Evolutionary conservation across 805 yeast species (phyloP).

Genomic region (Cyberlindnera veronae): DNA sequence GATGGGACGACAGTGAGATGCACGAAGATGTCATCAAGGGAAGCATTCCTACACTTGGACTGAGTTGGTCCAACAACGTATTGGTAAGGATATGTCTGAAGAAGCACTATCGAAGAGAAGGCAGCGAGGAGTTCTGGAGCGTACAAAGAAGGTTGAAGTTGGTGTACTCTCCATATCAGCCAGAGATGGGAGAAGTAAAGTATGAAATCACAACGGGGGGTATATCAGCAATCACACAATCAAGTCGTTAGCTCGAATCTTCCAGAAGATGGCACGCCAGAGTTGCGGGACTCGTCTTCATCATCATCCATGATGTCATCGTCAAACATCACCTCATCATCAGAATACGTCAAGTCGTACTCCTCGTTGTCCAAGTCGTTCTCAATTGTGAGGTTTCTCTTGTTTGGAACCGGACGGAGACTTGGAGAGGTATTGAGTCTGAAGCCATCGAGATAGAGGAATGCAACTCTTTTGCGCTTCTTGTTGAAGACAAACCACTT

Average conservation of each 20-base stretch:
- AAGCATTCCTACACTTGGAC: conserved; percentile 52
- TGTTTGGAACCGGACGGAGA: conserved; percentile 29
- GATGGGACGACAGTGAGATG: conserved; percentile 54
- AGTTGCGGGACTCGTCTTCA: conserved; percentile 7
- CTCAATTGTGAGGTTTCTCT: conserved; percentile 34
- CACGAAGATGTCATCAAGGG: conserved; percentile 17
- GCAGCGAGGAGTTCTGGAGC: conserved; percentile 24
- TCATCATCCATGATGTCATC: conserved; percentile 30
- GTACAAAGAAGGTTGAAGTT: conserved; percentile 35
- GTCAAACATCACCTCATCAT: conserved; percentile 32
- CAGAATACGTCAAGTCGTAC: conserved; percentile 42
- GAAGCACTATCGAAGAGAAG: conserved; percentile 37
- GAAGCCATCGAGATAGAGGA: conserved; percentile 64
- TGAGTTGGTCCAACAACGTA: conserved; percentile 50
- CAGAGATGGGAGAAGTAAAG: conserved; percentile 15
- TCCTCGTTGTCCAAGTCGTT: conserved; percentile 39
- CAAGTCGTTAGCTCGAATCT: conserved; percentile 10
- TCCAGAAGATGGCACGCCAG: conserved; percentile 6
- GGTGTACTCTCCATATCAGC: conserved; percentile 36
- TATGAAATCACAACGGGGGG: conserved; percentile 28
- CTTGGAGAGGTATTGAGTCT: conserved; percentile 37
- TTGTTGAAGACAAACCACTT: conserved; percentile 93
- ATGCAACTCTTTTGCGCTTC: conserved; percentile 87
- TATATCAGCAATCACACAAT: conserved; percentile 2
- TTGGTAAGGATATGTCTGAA: conserved; percentile 46